Conservation (phyloP, 345 rosid species). For the Boechera retrofracta region DNA sequence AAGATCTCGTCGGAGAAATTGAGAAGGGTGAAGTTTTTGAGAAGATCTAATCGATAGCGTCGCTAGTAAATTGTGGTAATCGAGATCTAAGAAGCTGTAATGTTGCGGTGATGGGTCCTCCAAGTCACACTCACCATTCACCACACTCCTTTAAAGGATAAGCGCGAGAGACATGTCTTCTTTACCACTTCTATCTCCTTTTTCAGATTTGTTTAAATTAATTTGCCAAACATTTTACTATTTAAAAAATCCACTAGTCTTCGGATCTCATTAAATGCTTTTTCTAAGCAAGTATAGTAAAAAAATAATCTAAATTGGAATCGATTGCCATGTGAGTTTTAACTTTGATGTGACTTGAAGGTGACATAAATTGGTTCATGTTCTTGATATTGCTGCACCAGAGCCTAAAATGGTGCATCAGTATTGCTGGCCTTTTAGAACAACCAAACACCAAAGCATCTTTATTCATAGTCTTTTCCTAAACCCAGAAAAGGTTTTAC, state of each 20-base stretch:
- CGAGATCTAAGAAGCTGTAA: constrained; percentile 39
- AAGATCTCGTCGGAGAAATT: constrained; percentile 28
- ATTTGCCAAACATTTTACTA: not conserved
- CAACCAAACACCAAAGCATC: constrained; percentile 22
- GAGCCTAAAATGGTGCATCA: constrained; percentile 18
- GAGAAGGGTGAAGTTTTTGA: constrained; percentile 9
- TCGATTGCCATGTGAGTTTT: constrained; percentile 32
- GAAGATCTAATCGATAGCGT: constrained; percentile 34
- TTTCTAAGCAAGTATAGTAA: not conserved
- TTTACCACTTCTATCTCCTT: not conserved
- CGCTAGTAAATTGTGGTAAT: constrained; percentile 3
- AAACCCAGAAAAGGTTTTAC: constrained; percentile 12
- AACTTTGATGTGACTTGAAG: constrained; percentile 44
- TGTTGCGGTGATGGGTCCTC: constrained; percentile 44
- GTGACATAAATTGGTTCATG: constrained; percentile 38
- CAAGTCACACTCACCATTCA: constrained; percentile 39
- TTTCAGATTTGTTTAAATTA: constrained; percentile 17
- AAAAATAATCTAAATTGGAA: not conserved
- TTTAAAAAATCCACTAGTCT: not conserved
- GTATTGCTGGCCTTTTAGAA: not conserved
- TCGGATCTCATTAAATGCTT: constrained; percentile 5
- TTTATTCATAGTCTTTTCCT: constrained; percentile 26
- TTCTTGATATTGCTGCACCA: constrained; percentile 20
- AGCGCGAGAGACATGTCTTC: constrained; percentile 12
- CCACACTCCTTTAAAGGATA: constrained; percentile 33